These are phyloP conservation scores for Ananas comosus DNA, from an alignment of 176 grass and related monocot species.

Conservation along the genomic window DNA sequence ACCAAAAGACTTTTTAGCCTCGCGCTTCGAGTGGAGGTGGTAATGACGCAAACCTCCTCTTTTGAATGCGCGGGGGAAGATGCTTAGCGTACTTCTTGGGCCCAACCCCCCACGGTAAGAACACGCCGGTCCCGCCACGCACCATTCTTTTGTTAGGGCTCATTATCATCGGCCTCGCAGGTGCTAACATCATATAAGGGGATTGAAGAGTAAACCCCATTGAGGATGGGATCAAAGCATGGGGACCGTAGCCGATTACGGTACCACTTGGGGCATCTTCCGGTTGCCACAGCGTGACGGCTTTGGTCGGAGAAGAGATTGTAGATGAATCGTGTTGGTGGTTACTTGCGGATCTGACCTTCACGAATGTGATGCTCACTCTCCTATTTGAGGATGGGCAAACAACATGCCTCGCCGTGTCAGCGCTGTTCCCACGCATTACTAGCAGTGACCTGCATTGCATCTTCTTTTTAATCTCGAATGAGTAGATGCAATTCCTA, in stretches of 20 bases:
- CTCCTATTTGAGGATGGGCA: slow-evolving; percentile 71
- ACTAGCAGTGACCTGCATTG: slow-evolving; percentile 70
- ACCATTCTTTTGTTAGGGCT: slow-evolving; percentile 47
- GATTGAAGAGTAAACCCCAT: slow-evolving; percentile 70
- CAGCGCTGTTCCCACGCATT: slow-evolving; percentile 96
- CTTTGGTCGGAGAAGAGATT: slow-evolving; percentile 55
- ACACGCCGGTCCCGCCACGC: slow-evolving; percentile 79
- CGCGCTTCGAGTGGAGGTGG: slow-evolving; percentile 59
- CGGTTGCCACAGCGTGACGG: slow-evolving; percentile 62
- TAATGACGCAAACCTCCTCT: slow-evolving; percentile 74
- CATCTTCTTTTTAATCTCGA: slow-evolving; percentile 1
- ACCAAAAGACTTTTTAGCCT: slow-evolving; percentile 21
- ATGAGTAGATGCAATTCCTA: neutral
- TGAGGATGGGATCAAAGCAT: slow-evolving; percentile 49
- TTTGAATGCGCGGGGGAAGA: slow-evolving; percentile 94
- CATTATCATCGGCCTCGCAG: slow-evolving; percentile 50
- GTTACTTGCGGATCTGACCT: slow-evolving; percentile 46
- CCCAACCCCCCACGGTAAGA: slow-evolving; percentile 88
- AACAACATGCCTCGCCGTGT: slow-evolving; percentile 88
- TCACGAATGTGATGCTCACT: slow-evolving; percentile 76
- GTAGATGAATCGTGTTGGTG: slow-evolving; percentile 37
- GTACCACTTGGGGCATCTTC: slow-evolving; percentile 26
- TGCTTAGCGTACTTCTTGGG: slow-evolving; percentile 90
- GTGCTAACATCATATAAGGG: slow-evolving; percentile 57
- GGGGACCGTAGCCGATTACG: slow-evolving; percentile 44